Evolutionary conservation across 352 stramenopile genomes (phyloP), one percentile per base, ranked within the genome.

Genomic region (Globisporangium megalacanthum): DNA sequence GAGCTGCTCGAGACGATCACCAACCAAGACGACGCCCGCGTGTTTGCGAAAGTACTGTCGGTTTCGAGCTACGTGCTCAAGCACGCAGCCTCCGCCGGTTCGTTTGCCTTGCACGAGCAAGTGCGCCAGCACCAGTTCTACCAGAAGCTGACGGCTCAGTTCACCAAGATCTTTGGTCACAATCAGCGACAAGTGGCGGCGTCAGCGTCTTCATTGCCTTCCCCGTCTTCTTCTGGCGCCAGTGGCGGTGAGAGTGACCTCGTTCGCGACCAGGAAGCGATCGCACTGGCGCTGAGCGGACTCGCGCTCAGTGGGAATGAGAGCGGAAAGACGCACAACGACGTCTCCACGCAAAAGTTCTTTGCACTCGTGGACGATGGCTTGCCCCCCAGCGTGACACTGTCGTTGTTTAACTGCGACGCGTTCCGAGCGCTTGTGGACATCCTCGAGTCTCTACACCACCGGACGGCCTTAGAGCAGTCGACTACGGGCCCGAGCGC

Each of bases 401-500:
- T 36, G 15, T 85, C 75, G 11, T 49, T 51, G 20, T 80, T 84
- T 58, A 86, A 86, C 47, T 31, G 55, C 17, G 76, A 83, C 53
- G 76, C 76, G 15, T 84, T 86, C 58, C 61, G 47, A 31, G 46
- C 83, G 37, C 58, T 86, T n/a, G 65, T 56, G 20, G 63, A 80
- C 20, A 61, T 86, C 22, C 57, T 86, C 20, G 61, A 68, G 49
- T 75, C 73, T 52, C 58, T 86, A 4, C 75, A 77, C 31, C 29
- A 36, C 4, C 25, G 47, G 41, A 61, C 55, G 25, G 33, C 47
- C 7, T 29, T 55, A 8, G 55, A 61, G 41, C 25, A 49, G 7
- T 48, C 50, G 48, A 61, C 17, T 13, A 7, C 19, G 9, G 17
- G 19, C 0, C 0, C 42, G 41, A 42, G 13, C 35, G 13, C 17